Base-by-base conservation (phyloP, 2,329 filamentous ascomycete species). In the Monosporascus sp. region DNA sequence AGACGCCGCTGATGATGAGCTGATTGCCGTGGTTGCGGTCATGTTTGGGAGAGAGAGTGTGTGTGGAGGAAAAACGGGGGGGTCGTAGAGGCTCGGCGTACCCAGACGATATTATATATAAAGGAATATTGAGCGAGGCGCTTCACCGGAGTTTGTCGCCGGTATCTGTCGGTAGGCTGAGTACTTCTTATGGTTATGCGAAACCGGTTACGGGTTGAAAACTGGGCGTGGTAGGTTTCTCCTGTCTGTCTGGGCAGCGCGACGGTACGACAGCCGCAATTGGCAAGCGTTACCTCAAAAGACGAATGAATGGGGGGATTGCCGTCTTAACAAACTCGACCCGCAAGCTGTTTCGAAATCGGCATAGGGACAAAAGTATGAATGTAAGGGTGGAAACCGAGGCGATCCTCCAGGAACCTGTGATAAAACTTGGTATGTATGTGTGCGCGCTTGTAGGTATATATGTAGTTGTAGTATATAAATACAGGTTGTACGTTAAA, bases 21-120 rank as follows among this genome's bases (percentile, higher is more conserved):
- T 74, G 61, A 79, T 74, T 65, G 80, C 81, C 77, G 84, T 80
- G 67, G 80, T 75, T 64, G 78, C 74, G 62, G 76, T 74, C 74
- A 77, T 79, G 41, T 24, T 44, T 60, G 64, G 68, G 60, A 65
- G 69, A 50, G 65, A 62, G 60, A 58, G 51, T 59, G 63, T 35
- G 31, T 35, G 31, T 35, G 11, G 65, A 66, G 63, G 65, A 68
- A 63, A 60, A 52, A 57, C 54, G 59, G 52, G 60, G 57, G 46
- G 54, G 58, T 64, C 41, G 49, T 48, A 27, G 27, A 58, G 50
- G 51, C 55, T 51, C 41, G 58, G 67, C 67, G 62, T 67, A 68
- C 66, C 66, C 60, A 58, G 44, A 52, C 50, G 55, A 54, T 52
- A 57, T 52, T 49, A 50, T 54, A 56, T 53, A 45, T 53, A 54